A percentile compares a stretch with the other conserved stretches of the same genome.
Evolutionary conservation across 805 yeast genomes (phyloP).

Genomic region (Wickerhamomyces sydowiorum): DNA sequence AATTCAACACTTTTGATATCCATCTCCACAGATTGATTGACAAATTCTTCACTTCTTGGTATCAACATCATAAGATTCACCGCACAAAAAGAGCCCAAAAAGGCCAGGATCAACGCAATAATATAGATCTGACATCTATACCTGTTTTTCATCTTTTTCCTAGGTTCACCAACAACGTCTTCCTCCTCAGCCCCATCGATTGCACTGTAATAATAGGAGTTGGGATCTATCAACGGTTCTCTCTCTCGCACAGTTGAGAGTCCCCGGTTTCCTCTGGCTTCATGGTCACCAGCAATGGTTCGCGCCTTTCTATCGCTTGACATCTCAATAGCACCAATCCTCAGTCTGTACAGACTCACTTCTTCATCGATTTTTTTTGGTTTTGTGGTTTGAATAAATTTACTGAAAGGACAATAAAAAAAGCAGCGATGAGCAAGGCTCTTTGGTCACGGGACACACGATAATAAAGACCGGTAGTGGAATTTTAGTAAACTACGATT

Average conservation of each 20-base stretch:
- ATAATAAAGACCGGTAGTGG: not conserved
- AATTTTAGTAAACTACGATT: too few relatives aligned
- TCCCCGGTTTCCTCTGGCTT: too few relatives aligned
- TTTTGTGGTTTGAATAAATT: too few relatives aligned
- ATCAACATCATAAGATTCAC: constrained; percentile 4
- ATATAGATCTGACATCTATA: not conserved
- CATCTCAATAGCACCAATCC: too few relatives aligned
- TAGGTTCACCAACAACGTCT: too few relatives aligned
- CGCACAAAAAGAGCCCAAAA: not conserved
- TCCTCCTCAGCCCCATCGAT: not conserved
- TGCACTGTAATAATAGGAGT: not conserved
- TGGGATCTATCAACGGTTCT: too few relatives aligned
- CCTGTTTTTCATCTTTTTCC: not conserved
- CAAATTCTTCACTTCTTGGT: constrained; percentile 24
- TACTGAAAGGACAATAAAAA: not conserved
- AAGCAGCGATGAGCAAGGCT: too few relatives aligned
- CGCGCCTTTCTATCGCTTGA: too few relatives aligned
- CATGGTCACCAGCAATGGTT: too few relatives aligned
- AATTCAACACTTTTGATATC: constrained; percentile 26
- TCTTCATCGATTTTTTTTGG: too few relatives aligned
- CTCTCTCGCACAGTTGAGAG: not conserved
- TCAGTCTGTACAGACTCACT: too few relatives aligned
- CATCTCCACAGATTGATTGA: constrained; percentile 26
- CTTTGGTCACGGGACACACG: not conserved
- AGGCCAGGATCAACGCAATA: not conserved